Base-by-base conservation (phyloP, 2,329 filamentous ascomycete genomes). In the Diaporthe sp. region DNA sequence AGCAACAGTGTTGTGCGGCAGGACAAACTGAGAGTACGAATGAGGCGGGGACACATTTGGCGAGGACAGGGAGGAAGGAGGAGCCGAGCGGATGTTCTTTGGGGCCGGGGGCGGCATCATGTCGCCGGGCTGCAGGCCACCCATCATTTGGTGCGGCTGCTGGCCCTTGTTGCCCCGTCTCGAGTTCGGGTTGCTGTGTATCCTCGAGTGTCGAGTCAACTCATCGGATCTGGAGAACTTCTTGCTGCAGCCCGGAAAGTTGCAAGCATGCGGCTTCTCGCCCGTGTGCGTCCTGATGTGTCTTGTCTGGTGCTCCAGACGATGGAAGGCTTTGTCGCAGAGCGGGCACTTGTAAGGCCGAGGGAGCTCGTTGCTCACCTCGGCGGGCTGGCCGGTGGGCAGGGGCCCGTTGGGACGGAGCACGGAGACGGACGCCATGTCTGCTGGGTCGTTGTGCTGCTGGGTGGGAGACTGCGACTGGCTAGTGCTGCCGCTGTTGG, bases 131-230 rank as follows among this genome's bases (percentile, higher is more conserved):
- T 86, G 86, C 80, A 90, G 84, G 74, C 87, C 60, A 34, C 76
- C 86, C 73, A 86, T 85, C 78, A 87, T 82, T 51, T 82, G 81
- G 76, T 87, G 84, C 74, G 87, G 85, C 74, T 88, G 85, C 79
- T 90, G 88, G 39, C 85, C 92, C 88, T 98, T 98, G 89, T 98
- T 97, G 79, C 95, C 96, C 82, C 96, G 90, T 83, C 97, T 91
- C 75, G 96, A 98, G 89, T 98, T 98, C 76, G 97, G 96, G 87
- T 98, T 99, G 91, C 95, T 98, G 91, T 99, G 96, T 87, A 99
- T 99, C 84, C 96, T 92, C 83, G 96, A 98, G 87, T 99, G 96
- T 77, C 96, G 93, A 77, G 97, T 99, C 80, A 99, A 90, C 87
- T 99, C 96, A 83, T 99, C 96, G 17, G 96, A 98, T 78, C 96